Base-by-base conservation (phyloP, 805 yeast species). In the Pichia nanzhaoensis region DNA sequence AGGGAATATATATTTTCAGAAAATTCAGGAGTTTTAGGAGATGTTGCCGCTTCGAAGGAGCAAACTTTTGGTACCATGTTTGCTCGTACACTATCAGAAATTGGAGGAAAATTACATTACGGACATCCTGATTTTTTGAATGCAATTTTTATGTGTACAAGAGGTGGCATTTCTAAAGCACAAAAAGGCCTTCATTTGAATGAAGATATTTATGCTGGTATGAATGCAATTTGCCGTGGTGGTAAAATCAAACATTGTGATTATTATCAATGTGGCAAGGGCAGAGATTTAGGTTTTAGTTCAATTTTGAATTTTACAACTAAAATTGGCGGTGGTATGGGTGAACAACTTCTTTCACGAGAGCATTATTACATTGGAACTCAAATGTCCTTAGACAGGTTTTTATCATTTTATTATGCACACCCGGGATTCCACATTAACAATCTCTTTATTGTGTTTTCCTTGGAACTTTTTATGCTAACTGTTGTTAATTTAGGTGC, bases 271-370 rank as follows among this genome's bases (percentile, higher is more conserved):
- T 91, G 98, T 66, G 98, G 98, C 28, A 91, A 91, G 62, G 98
- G 98, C 0, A 74, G 98, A 62, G 98, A 91, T 68, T 68, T 91
- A 45, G 98, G 98, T 3, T 91, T 91, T 66, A 84, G 89, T 1
- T 86, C 96, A 0, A 89, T 91, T 52, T 70, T 91, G 54, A 91
- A 90, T 59, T 91, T 91, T 68, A 91, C 96, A 0, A 84, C 96
- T 2, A 91, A 91, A 66, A 90, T 91, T 60, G 98, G 98, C 3
- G 93, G 96, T 36, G 98, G 98, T 41, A 91, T 91, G 98, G 98
- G 98, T 8, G 98, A 91, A 61, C 98, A 91, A 63, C 75, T 90
- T 63, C 66, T 91, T 30, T 87, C 96, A 5, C 74, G 98, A 57
- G 98, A 91, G 58, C 88, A 90, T 64, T 91, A 82, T 61, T 88